Percentiles rank a stretch among this genome's conserved stretches.
Conservation (phyloP, 306 rosid species). For the Aeschynomene evenia region DNA sequence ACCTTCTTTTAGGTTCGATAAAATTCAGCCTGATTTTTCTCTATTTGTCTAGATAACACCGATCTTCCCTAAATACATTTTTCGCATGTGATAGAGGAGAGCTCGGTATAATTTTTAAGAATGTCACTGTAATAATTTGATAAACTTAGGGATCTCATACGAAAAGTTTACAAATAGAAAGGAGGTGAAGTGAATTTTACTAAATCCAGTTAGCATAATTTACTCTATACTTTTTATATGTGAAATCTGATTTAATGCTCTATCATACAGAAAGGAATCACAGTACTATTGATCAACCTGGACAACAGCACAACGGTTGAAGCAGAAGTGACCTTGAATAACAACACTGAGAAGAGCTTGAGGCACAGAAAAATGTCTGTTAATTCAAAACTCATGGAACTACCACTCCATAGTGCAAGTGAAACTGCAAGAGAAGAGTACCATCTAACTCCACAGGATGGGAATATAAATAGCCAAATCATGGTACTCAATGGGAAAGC, state of each 20-base stretch:
- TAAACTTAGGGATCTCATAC: too few species aligned
- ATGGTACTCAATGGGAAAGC: constrained; percentile 70
- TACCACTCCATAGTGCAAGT: constrained; percentile 21
- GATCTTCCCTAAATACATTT: too few species aligned
- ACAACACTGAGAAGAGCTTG: constrained; percentile 23
- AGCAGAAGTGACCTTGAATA: constrained; percentile 29
- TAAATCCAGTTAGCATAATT: too few species aligned
- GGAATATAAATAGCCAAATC: constrained; percentile 75
- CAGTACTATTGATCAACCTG: constrained; percentile 72
- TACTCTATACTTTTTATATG: too few species aligned
- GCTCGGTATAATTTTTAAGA: too few species aligned
- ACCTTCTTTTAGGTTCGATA: too few species aligned
- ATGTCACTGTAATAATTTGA: too few species aligned
- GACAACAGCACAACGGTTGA: constrained; percentile 43
- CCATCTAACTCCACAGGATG: constrained; percentile 64
- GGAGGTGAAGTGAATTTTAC: too few species aligned
- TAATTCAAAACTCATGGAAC: constrained; percentile 4
- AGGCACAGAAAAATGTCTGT: constrained; percentile 34
- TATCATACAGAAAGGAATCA: constrained; percentile 72
- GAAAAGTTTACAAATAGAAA: too few species aligned
- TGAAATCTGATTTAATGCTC: constrained; percentile 19
- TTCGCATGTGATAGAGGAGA: too few species aligned
- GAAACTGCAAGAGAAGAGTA: constrained; percentile 68
- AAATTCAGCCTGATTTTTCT: too few species aligned
- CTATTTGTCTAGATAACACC: too few species aligned